Conservation (phyloP, 2,329 filamentous ascomycete species). For the Stemphylium beticola region DNA sequence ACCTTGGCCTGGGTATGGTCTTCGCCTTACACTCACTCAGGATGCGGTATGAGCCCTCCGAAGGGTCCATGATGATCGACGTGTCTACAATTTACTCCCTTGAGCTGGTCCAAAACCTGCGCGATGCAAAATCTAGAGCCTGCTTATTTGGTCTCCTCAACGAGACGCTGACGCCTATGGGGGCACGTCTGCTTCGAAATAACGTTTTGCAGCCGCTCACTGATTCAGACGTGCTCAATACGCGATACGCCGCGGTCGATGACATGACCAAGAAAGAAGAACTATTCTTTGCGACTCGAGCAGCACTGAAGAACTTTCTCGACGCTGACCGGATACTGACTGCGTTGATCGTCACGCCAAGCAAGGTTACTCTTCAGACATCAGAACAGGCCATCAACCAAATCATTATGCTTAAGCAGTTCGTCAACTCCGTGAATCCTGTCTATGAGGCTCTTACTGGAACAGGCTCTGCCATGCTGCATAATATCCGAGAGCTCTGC, state of each 20-base stretch:
- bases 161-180: constrained; percentile 87
- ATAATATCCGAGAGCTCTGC: constrained; percentile 73
- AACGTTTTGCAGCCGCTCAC: constrained; percentile 91
- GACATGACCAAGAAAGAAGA: constrained; percentile 83
- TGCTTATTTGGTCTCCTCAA: constrained; percentile 87
- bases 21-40: constrained; percentile 82
- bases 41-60: constrained; percentile 84
- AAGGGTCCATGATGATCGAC: constrained; percentile 96
- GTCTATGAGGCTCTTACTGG: constrained; percentile 72
- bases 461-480: constrained; percentile 68
- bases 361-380: constrained; percentile 67
- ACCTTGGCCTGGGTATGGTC: constrained; percentile 69
- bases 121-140: constrained; percentile 77
- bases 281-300: constrained; percentile 78
- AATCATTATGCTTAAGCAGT: constrained; percentile 84
- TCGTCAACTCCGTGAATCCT: constrained; percentile 70
- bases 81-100: constrained; percentile 84
- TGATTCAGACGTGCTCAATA: constrained; percentile 68
- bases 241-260: constrained; percentile 80
- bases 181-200: constrained; percentile 78
- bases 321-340: constrained; percentile 84
- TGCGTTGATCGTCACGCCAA: constrained; percentile 77
- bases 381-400: constrained; percentile 86
- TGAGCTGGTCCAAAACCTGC: constrained; percentile 87
- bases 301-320: constrained; percentile 74